Base-by-base conservation (phyloP, 768 basidiomycete species). In the Amanita fuliginea region DNA sequence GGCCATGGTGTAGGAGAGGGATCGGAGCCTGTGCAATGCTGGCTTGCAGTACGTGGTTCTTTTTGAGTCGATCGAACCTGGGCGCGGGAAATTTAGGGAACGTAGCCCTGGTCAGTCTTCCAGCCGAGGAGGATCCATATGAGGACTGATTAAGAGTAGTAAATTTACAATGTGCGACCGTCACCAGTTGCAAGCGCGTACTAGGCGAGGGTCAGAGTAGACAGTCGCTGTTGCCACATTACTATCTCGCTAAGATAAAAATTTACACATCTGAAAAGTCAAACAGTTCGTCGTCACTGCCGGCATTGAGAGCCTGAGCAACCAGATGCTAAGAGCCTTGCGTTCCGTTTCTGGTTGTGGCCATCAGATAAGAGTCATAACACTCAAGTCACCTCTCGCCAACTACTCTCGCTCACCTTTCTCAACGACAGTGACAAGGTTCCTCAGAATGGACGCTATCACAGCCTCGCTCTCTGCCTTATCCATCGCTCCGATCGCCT, bases 401-500 rank as follows among this genome's bases (percentile, higher is more conserved):
- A 22, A 16, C 9, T 8, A n/a, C 37, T 26, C 14, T 26, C 30
- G 6, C 37, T 48, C 47, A 21, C 14, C 39, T 37, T 21, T 28
- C 24, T 47, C 47, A 28, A 41, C 37, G 4, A 40, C 47, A 13
- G 30, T 28, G 3, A 30, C 47, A 37, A 48, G 14, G 9, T 6
- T 19, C 62, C 61, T 66, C 33, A 57, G 66, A 42, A 59, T 73
- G 55, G 62, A 72, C 52, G 58, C 65, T 13, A 59, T 74, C 48
- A 59, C 61, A 26, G 54, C 62, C 42, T 70, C 77, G 6, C 71
- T 85, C 51, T 67, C 73, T 0, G 59, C 68, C 1, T 68, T 85
- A 41, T 73, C 75, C 2, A 80, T 88, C 61, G 64, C 71, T 22
- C 76, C 83, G 22, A 59, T 66, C 7, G 72, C 74, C 1, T 59